Evolutionary conservation across 1,139 yeast species (phyloP).

Genomic region (Magnusiomyces suaveolens): DNA sequence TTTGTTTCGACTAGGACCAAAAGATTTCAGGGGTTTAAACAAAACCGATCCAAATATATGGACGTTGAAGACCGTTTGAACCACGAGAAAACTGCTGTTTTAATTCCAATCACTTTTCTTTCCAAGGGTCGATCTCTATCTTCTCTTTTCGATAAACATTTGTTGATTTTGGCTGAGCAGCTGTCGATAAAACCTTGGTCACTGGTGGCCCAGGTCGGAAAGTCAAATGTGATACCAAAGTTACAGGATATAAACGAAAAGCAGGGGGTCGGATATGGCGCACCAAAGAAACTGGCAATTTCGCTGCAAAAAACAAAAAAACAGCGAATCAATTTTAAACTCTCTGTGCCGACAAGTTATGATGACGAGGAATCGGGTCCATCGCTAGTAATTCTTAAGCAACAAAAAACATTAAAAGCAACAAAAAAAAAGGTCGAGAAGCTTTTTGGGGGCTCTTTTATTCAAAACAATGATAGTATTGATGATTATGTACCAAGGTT

Average conservation of each 20-base stretch:
- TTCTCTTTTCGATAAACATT: not conserved
- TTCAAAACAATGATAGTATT: not conserved
- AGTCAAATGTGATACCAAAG: not conserved
- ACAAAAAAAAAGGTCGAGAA: not conserved
- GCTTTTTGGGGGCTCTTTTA: not conserved
- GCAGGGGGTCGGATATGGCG: not conserved
- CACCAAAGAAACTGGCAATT: not conserved
- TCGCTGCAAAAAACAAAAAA: constrained; percentile 1
- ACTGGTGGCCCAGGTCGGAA: not conserved
- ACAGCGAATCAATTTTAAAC: not conserved
- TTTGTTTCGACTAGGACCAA: not conserved
- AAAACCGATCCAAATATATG: not conserved
- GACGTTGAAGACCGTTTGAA: not conserved
- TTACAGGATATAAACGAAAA: not conserved
- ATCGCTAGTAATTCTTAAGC: not conserved
- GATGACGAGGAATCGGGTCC: constrained; percentile 1
- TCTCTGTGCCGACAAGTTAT: not conserved
- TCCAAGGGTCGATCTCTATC: not conserved
- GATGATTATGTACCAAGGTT: not conserved
- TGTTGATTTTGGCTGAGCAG: not conserved
- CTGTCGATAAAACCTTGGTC: not conserved
- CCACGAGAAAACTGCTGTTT: not conserved
- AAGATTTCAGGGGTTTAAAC: not conserved
- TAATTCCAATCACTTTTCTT: not conserved
- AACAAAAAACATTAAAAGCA: not conserved